phyloP scores from a whole-genome alignment of 805 yeast genomes.

The Debaryomyces tyrocola region DNA sequence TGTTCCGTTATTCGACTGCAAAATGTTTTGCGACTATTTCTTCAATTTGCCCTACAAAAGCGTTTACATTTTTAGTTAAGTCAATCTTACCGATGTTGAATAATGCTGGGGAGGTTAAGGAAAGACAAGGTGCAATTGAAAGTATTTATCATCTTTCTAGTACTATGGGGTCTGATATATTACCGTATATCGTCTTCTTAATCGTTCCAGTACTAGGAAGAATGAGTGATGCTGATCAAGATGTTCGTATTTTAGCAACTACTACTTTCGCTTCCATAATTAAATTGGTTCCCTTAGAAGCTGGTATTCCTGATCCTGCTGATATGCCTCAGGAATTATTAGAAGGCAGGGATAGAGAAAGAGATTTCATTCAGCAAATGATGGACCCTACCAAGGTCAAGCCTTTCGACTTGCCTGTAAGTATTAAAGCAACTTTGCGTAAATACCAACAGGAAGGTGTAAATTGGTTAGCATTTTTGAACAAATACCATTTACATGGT shows the following conservation, averaged over 20 bases:
- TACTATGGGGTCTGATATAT: constrained; percentile 82
- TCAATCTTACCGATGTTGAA: constrained; percentile 75
- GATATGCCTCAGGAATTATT: constrained; percentile 84
- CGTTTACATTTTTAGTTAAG: constrained; percentile 79
- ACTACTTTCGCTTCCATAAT: constrained; percentile 96
- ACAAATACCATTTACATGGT: constrained; percentile 94
- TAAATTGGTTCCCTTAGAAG: constrained; percentile 93
- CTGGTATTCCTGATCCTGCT: constrained; percentile 93
- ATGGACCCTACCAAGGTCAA: constrained; percentile 93
- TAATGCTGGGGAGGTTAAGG: constrained; percentile 66
- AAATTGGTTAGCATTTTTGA: constrained; percentile 94
- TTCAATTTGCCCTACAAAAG: constrained; percentile 61
- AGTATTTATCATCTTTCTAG: constrained; percentile 80
- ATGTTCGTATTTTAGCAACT: constrained; percentile 87
- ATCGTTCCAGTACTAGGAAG: constrained; percentile 96
- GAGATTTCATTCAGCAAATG: constrained; percentile 95
- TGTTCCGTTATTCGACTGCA: constrained; percentile 86
- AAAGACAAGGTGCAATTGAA: constrained; percentile 94
- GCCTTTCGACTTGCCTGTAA: constrained; percentile 84
- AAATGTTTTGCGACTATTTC: constrained; percentile 84
- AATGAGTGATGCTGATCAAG: constrained; percentile 93
- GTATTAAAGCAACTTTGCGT: constrained; percentile 88
- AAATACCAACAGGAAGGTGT: constrained; percentile 98
- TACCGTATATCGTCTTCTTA: constrained; percentile 92
- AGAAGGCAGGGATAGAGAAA: constrained; percentile 87